Evolutionary conservation across 2,329 filamentous ascomycete species (phyloP).

Genomic region (Aureobasidium lini): DNA sequence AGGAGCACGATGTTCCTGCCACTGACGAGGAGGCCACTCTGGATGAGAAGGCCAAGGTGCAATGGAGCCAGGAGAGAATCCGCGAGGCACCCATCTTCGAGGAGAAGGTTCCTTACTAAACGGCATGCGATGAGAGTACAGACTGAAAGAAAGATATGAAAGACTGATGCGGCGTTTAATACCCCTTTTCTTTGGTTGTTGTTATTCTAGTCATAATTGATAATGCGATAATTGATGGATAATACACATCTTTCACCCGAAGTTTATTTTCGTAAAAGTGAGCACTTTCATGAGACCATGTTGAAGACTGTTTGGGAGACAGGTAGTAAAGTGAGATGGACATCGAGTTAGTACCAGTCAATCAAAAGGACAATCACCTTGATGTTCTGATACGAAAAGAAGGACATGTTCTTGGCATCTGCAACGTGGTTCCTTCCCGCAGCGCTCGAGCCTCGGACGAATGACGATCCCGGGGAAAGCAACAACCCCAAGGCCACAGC

Average conservation of each 20-base stretch:
- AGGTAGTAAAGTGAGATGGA: too few relatives aligned
- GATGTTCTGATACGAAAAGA: neutral
- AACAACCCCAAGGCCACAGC: neutral
- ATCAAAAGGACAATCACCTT: neutral
- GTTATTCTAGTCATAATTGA: neutral
- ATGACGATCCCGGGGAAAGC: neutral
- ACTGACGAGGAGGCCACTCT: slow-evolving; percentile 39
- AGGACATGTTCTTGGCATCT: neutral
- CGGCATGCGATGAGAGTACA: neutral
- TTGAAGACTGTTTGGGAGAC: too few relatives aligned
- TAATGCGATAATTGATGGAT: neutral
- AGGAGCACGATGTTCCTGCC: slow-evolving; percentile 32
- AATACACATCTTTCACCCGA: too few relatives aligned
- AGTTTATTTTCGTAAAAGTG: too few relatives aligned
- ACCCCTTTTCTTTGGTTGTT: neutral
- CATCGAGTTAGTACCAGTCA: too few relatives aligned
- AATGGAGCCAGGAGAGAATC: slow-evolving; percentile 36
- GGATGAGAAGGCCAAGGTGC: slow-evolving; percentile 38
- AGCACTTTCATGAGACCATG: too few relatives aligned
- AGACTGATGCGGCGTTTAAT: neutral
- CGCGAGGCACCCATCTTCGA: slow-evolving; percentile 38
- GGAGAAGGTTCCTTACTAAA: slow-evolving; percentile 17
- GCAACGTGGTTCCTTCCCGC: neutral
- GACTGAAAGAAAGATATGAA: too few relatives aligned
- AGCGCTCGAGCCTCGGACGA: neutral